Evolutionary conservation across 495 filamentous ascomycete genomes (phyloP).

Genomic region (Sordaria brevicollis): DNA sequence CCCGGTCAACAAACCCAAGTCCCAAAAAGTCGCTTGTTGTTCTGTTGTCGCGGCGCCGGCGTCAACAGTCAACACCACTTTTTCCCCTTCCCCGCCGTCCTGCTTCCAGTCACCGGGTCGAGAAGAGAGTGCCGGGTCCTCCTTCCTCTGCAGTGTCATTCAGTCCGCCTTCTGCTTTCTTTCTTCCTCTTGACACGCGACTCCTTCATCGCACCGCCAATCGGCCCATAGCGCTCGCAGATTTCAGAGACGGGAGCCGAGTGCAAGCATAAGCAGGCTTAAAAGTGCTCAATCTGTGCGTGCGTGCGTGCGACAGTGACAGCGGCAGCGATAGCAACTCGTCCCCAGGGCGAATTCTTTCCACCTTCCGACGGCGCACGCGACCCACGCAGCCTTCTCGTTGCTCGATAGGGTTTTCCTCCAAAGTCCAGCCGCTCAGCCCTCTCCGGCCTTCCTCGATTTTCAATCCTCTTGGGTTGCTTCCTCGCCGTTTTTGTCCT

Average conservation of each 20-base stretch:
- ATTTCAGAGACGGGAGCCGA: too few relatives aligned
- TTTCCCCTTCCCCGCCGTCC: neutral
- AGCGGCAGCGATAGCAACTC: neutral
- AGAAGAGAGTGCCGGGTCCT: neutral
- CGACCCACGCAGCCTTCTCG: neutral
- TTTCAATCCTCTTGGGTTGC: neutral
- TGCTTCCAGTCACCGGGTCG: neutral
- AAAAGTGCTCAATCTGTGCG: neutral
- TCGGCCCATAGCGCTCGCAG: neutral
- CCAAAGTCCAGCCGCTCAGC: neutral
- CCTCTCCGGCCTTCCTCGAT: neutral
- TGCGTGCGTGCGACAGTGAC: neutral
- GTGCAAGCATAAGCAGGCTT: neutral
- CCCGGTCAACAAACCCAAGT: neutral
- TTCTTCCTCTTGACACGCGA: neutral
- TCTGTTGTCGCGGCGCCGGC: neutral
- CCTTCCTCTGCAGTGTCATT: neutral
- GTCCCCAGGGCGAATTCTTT: neutral
- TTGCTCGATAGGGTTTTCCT: neutral
- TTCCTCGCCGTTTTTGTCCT: neutral
- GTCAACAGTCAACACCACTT: neutral
- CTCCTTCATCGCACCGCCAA: neutral
- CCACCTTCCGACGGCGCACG: neutral
- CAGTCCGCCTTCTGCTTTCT: neutral
- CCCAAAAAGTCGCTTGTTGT: neutral